Conservation (phyloP, 805 yeast species). For the Zygosaccharomyces kombuchaensis region DNA sequence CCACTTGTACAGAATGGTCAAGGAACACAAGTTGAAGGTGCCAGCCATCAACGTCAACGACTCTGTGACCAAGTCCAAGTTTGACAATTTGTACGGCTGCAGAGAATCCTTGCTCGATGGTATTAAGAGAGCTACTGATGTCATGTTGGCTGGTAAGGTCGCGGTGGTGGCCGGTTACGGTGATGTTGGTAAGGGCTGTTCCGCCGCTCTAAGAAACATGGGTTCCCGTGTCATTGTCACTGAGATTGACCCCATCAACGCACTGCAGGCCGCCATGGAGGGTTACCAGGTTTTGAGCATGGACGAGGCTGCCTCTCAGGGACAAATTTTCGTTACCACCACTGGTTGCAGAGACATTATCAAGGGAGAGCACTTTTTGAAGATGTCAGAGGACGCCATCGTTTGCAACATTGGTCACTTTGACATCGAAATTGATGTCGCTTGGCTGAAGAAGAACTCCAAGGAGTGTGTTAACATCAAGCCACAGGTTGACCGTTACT, state of each 20-base stretch:
- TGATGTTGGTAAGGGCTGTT: conserved; percentile 99
- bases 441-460: conserved; percentile 96
- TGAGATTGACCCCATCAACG: conserved; percentile 98
- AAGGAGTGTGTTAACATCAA: conserved; percentile 92
- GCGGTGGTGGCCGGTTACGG: conserved; percentile 99
- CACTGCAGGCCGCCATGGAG: conserved; percentile 98
- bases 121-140: conserved; percentile 99
- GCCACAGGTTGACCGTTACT: conserved; percentile 98
- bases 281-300: conserved; percentile 96
- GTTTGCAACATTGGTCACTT: conserved; percentile 99
- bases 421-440: conserved; percentile 98
- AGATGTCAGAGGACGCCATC: conserved; percentile 98
- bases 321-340: conserved; percentile 98
- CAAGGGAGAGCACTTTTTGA: conserved; percentile 77
- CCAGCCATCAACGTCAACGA: conserved; percentile 99
- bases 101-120: conserved; percentile 98
- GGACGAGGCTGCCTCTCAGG: conserved; percentile 87
- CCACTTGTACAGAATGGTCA: conserved; percentile 94
- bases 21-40: conserved; percentile 83
- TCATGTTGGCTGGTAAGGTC: conserved; percentile 98
- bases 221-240: conserved; percentile 98
- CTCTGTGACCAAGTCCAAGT: conserved; percentile 97
- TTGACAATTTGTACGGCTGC: conserved; percentile 99
- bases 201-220: conserved; percentile 97
- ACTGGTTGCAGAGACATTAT: conserved; percentile 99